Evolutionary conservation across 148 eudicot species (phyloP).

Genomic region (Nepenthes gracilis): DNA sequence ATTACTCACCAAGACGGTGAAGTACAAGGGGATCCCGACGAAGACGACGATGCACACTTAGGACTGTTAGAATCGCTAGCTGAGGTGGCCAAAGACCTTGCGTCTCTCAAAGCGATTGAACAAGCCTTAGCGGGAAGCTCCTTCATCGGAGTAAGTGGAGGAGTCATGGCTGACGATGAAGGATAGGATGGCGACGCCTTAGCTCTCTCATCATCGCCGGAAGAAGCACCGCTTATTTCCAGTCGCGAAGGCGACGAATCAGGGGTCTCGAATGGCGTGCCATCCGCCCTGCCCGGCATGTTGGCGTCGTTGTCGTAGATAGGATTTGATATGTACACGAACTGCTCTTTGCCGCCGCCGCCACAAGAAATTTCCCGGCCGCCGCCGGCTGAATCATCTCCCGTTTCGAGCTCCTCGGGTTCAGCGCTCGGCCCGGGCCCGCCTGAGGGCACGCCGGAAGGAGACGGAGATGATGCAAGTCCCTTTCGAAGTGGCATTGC

Average conservation of each 20-base stretch:
- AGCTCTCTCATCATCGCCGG: constrained; percentile 2
- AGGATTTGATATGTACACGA: constrained; percentile 75
- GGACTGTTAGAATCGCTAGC: constrained; percentile 18
- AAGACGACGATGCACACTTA: constrained; percentile 32
- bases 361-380: background rate
- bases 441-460: too few relatives aligned
- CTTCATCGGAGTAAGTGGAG: constrained; percentile 58
- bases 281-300: constrained; percentile 9
- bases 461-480: constrained; percentile 10
- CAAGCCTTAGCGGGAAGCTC: constrained; percentile 45
- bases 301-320: constrained; percentile 35
- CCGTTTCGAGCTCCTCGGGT: too few relatives aligned
- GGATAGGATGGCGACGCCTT: background rate
- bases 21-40: constrained; percentile 50
- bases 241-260: constrained; percentile 58
- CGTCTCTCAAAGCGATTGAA: constrained; percentile 42
- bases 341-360: constrained; percentile 4
- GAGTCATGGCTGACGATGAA: constrained; percentile 4
- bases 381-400: background rate
- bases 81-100: constrained; percentile 19
- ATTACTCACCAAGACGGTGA: constrained; percentile 56
- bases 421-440: too few relatives aligned
- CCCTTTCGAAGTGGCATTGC: constrained; percentile 15
- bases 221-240: constrained; percentile 16
- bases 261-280: constrained; percentile 75